phyloP scores from a whole-genome alignment of 83 land plant genomes.

The Larix sibirica region DNA sequence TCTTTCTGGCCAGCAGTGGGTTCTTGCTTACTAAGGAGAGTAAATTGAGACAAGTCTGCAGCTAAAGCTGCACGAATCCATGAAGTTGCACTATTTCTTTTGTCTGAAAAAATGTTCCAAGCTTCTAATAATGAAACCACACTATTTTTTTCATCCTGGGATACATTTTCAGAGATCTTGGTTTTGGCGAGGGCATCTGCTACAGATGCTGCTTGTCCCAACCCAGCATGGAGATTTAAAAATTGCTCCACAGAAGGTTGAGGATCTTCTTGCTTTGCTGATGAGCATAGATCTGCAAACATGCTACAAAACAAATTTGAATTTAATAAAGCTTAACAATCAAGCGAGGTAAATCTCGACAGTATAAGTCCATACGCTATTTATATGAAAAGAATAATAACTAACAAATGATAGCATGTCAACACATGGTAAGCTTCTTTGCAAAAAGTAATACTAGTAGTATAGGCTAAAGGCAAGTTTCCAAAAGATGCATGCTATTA shows the following conservation, averaged over 20 bases:
- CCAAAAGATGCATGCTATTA: no score
- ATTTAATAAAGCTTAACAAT: neutral
- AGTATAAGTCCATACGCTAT: no score
- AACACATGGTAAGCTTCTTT: no score
- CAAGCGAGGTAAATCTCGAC: neutral
- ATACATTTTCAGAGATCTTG: constrained; percentile 16
- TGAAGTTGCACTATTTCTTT: constrained; percentile 50
- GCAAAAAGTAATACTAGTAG: no score
- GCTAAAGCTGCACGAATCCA: constrained; percentile 88
- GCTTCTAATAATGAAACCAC: constrained; percentile 48
- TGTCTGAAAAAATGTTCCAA: constrained; percentile 44
- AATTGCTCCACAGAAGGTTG: constrained; percentile 87
- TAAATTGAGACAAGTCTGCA: constrained; percentile 73
- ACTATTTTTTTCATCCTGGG: constrained; percentile 20
- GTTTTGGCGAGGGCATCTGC: constrained; percentile 66
- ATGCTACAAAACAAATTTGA: constrained; percentile 37
- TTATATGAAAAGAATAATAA: neutral
- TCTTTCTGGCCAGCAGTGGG: constrained; percentile 18
- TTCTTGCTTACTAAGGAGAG: constrained; percentile 44
- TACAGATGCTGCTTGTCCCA: constrained; percentile 45
- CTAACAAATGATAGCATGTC: neutral
- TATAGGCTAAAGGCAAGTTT: no score
- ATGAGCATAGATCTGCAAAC: constrained; percentile 72
- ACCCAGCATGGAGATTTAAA: constrained; percentile 52
- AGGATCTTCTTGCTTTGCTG: constrained; percentile 82